These are phyloP conservation scores for Brassica hybrid DNA, from an alignment of 441 rosid genomes.

Conservation along the genomic window DNA sequence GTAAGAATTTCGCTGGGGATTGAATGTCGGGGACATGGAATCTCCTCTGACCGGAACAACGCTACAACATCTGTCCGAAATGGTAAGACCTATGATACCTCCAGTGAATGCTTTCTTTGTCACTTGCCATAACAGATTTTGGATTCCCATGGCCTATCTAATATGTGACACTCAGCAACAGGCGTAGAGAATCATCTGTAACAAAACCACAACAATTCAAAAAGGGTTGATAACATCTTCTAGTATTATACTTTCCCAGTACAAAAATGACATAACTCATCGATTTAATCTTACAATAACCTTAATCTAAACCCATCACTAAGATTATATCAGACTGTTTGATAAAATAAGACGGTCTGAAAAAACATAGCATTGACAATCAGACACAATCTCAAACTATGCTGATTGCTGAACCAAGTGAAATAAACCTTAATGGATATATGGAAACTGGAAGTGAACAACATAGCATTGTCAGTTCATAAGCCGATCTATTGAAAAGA, in stretches of 20 bases:
- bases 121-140: slow-evolving; percentile 35
- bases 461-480: slow-evolving; percentile 18
- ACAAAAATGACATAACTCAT: background rate
- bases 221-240: background rate
- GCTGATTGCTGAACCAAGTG: background rate
- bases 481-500: background rate
- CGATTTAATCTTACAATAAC: background rate
- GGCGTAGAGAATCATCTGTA: slow-evolving; percentile 36
- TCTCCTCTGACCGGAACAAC: slow-evolving; percentile 44
- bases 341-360: background rate
- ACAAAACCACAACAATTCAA: slow-evolving; percentile 10
- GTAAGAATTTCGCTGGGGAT: slow-evolving; percentile 39
- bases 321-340: background rate
- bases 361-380: background rate
- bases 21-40: slow-evolving; percentile 48
- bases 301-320: background rate
- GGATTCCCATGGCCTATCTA: slow-evolving; percentile 40
- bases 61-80: slow-evolving; percentile 47
- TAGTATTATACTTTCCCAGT: background rate
- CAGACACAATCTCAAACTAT: background rate
- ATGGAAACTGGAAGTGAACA: background rate
- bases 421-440: background rate
- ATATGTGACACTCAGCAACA: background rate
- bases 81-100: slow-evolving; percentile 43
- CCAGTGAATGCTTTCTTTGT: slow-evolving; percentile 43